phyloP scores from a whole-genome alignment of 805 yeast genomes.

The Tetrapisispora phaffii region DNA sequence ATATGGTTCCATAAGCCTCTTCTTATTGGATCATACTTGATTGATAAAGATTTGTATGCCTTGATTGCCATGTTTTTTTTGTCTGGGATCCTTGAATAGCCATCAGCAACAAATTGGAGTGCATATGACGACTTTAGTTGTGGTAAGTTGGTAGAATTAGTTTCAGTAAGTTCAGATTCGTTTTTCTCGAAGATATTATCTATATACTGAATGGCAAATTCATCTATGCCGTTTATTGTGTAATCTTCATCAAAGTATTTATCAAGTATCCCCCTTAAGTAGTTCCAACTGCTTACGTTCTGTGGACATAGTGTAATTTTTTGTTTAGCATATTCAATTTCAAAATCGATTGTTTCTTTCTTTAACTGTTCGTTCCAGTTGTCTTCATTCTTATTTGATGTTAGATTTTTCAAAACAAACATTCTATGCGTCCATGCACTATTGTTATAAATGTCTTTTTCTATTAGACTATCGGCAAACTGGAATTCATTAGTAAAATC shows the following conservation, averaged over 20 bases:
- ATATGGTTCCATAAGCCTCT: constrained; percentile 49
- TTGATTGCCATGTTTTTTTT: constrained; percentile 31
- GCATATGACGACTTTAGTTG: constrained; percentile 48
- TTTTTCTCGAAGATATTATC: constrained; percentile 18
- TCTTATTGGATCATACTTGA: constrained; percentile 53
- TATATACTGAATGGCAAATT: constrained; percentile 38
- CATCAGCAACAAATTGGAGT: constrained; percentile 48
- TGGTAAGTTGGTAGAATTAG: constrained; percentile 6
- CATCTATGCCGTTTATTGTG: constrained; percentile 32
- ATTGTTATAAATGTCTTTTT: constrained; percentile 70
- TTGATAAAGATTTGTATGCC: constrained; percentile 43
- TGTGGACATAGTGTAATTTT: constrained; percentile 58
- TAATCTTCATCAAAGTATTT: constrained; percentile 16
- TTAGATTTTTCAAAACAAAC: constrained; percentile 37
- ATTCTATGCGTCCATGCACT: constrained; percentile 89
- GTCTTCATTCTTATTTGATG: constrained; percentile 6
- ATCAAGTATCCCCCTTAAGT: constrained; percentile 50
- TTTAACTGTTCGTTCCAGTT: neutral
- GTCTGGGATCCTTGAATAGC: constrained; percentile 30
- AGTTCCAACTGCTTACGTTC: constrained; percentile 82
- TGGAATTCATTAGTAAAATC: constrained; percentile 42
- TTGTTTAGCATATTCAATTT: constrained; percentile 42
- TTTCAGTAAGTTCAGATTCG: neutral
- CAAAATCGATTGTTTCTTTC: constrained; percentile 28
- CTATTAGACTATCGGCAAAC: constrained; percentile 41